Percentiles rank a stretch among this genome's conserved stretches.
These are phyloP conservation scores for Croton setiger DNA, from an alignment of 441 rosid genomes.

Conservation along the genomic window DNA sequence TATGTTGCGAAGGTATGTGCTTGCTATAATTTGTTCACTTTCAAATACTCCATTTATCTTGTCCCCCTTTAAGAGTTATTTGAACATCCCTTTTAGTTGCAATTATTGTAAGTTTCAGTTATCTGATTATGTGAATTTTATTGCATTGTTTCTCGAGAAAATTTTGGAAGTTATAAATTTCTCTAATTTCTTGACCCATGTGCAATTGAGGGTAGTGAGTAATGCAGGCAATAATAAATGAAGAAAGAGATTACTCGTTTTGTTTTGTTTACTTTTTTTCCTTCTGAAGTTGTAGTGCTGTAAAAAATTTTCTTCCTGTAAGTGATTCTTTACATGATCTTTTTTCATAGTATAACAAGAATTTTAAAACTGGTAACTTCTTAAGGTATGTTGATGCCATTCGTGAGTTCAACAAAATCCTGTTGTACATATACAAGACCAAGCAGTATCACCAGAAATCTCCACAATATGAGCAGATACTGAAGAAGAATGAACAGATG, in stretches of 20 bases:
- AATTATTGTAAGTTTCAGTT: too few species aligned
- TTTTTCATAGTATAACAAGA: not conserved
- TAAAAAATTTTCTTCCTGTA: not conserved
- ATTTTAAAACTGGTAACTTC: not conserved
- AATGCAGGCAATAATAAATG: not conserved
- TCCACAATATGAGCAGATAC: slow-evolving; percentile 85
- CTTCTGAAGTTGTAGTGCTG: not conserved
- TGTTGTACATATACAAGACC: slow-evolving; percentile 83
- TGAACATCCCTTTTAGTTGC: not conserved
- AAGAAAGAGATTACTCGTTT: too few species aligned
- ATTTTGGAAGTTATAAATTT: not conserved
- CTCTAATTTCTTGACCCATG: not conserved
- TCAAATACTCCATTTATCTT: not conserved
- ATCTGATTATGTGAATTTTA: not conserved
- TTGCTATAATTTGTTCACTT: not conserved
- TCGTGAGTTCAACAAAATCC: slow-evolving; percentile 90
- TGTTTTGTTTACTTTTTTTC: not conserved
- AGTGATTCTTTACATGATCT: not conserved
- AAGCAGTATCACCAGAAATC: slow-evolving; percentile 92
- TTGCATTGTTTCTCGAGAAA: too few species aligned
- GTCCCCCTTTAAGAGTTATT: not conserved
- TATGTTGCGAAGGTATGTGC: slow-evolving; percentile 76
- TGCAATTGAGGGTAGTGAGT: not conserved
- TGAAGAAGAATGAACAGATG: slow-evolving; percentile 98
- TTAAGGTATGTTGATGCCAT: slow-evolving; percentile 89